Conservation (phyloP, 2,329 filamentous ascomycete species). For the Arthrobotrys sphaeroides region DNA sequence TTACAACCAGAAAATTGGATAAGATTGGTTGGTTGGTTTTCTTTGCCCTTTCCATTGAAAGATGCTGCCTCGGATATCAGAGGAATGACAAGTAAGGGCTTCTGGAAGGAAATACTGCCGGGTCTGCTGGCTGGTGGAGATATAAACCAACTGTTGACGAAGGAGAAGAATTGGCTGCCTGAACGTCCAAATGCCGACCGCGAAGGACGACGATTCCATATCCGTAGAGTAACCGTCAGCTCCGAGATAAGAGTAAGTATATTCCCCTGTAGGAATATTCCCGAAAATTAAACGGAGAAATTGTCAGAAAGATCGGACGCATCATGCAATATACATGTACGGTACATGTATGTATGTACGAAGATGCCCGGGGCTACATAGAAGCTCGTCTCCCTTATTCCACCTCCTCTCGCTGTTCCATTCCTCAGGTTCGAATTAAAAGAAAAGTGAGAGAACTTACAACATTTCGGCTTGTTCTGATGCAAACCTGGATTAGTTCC, state of each 20-base stretch:
- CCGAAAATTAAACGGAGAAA: conserved; percentile 17
- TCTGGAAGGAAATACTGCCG: conserved; percentile 24
- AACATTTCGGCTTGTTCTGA: conserved; percentile 31
- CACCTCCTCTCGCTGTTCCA: background rate
- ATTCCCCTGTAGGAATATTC: conserved; percentile 14
- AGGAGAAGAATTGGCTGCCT: conserved; percentile 1
- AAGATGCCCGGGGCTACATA: background rate
- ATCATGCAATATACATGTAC: conserved; percentile 16
- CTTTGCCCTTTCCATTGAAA: background rate
- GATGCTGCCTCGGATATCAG: conserved; percentile 12
- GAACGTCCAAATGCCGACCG: background rate
- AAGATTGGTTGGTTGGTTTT: background rate
- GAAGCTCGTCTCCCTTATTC: conserved; percentile 10
- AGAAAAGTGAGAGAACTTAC: conserved; percentile 1
- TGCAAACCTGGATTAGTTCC: conserved; percentile 45
- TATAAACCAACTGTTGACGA: background rate
- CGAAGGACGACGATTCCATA: too few relatives aligned
- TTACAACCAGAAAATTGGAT: background rate
- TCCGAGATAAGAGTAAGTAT: background rate
- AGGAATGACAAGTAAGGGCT: conserved; percentile 36
- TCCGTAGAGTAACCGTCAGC: background rate
- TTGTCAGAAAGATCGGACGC: conserved; percentile 9
- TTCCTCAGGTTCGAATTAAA: conserved; percentile 1
- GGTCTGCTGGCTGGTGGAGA: background rate
- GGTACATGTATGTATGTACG: background rate